phyloP scores from a whole-genome alignment of 108 stramenopile species.

The Pseudonitzschia pungens region DNA sequence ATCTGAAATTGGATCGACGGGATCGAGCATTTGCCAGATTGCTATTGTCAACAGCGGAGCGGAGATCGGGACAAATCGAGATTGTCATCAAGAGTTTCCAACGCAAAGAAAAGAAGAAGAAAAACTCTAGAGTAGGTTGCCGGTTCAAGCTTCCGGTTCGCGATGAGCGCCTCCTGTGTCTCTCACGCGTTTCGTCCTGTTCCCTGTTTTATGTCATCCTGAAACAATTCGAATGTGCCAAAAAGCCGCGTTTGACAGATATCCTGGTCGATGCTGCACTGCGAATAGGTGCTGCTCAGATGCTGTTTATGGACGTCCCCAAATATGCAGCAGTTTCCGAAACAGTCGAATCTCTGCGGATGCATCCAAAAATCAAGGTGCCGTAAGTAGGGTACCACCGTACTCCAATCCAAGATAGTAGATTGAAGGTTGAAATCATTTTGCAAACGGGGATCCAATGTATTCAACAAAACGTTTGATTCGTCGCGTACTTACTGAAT shows the following conservation, averaged over 20 bases:
- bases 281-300: conserved; percentile 67
- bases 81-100: conserved; percentile 36
- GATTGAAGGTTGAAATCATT: no score
- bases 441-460: no score
- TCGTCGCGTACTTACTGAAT: no score
- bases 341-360: conserved; percentile 74
- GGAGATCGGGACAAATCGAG: conserved; percentile 77
- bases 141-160: neutral
- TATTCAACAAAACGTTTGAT: no score
- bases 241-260: conserved; percentile 16
- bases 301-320: conserved; percentile 66
- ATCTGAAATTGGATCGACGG: conserved; percentile 45
- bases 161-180: neutral
- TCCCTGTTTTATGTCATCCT: neutral
- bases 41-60: conserved; percentile 67
- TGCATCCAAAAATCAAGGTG: conserved; percentile 34
- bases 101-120: conserved; percentile 14
- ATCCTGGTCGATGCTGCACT: conserved; percentile 47
- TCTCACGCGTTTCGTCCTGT: neutral
- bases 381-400: conserved; percentile 15
- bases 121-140: neutral
- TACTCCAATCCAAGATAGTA: neutral
- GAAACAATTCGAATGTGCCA: neutral
- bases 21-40: conserved; percentile 73
- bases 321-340: conserved; percentile 68